Conservation (phyloP, 1,284 basidiomycete genomes). For the Trichosporon faecale region DNA sequence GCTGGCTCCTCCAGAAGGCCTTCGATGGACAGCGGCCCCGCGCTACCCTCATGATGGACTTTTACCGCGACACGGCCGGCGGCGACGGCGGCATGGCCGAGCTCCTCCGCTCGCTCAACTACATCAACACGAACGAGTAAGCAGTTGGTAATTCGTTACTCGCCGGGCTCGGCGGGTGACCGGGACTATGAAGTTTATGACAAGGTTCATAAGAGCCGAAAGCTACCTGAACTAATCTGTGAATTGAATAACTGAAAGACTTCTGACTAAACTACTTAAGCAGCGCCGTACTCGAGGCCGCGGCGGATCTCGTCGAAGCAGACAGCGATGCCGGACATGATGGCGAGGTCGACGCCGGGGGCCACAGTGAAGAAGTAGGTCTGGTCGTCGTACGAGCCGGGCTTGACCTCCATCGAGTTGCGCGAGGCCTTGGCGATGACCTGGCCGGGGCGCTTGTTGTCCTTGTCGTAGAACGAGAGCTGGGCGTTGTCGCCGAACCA, state of each 20-base stretch:
- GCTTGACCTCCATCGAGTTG: constrained; percentile 1
- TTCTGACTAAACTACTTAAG: neutral
- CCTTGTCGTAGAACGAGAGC: neutral
- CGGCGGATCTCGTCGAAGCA: constrained; percentile 47
- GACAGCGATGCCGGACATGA: constrained; percentile 52
- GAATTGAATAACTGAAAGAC: neutral
- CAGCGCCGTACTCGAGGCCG: neutral
- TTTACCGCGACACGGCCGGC: constrained; percentile 31
- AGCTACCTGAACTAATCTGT: neutral
- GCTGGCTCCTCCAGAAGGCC: constrained; percentile 62
- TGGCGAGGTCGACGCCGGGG: constrained; percentile 52
- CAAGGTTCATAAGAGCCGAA: neutral
- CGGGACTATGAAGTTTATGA: neutral
- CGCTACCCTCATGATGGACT: constrained; percentile 45
- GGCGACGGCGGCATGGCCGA: constrained; percentile 19
- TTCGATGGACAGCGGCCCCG: constrained; percentile 32
- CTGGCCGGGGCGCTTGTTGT: constrained; percentile 14
- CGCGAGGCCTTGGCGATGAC: constrained; percentile 12
- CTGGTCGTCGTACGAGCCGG: neutral
- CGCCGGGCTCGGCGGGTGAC: neutral
- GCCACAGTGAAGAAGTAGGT: constrained; percentile 49
- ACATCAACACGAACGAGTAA: constrained; percentile 16
- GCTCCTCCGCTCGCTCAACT: constrained; percentile 23
- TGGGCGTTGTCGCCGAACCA: neutral
- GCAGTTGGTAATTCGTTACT: no score